Evolutionary conservation across 2,329 filamentous ascomycete genomes (phyloP).

Genomic region (Fusarium duplospermum): DNA sequence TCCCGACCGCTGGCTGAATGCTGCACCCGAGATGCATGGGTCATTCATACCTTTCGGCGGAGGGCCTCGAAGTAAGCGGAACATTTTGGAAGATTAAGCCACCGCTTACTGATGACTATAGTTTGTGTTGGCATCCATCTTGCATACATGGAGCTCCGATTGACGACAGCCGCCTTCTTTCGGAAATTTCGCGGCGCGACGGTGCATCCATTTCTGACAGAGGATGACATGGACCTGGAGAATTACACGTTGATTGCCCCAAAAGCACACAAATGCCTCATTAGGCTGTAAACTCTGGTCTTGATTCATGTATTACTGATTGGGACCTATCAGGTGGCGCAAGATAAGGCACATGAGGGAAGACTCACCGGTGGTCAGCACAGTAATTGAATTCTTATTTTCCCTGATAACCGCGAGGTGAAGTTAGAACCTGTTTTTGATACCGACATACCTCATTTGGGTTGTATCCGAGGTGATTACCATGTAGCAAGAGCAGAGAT

Average conservation of each 20-base stretch:
- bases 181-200: neutral
- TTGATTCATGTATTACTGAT: neutral
- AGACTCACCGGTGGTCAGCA: neutral
- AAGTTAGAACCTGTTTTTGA: neutral
- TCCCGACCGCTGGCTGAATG: neutral
- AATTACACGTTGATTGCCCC: slow-evolving; percentile 2
- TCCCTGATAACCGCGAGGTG: neutral
- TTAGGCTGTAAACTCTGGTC: neutral
- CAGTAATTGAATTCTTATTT: neutral
- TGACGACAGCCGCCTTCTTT: neutral
- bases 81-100: neutral
- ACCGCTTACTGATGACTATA: neutral
- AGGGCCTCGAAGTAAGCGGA: neutral
- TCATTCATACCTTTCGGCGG: neutral
- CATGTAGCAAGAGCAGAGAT: neutral
- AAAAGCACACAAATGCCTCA: slow-evolving; percentile 1
- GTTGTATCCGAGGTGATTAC: neutral
- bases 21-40: neutral
- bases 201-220: neutral
- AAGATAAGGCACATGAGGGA: neutral
- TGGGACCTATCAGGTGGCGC: neutral
- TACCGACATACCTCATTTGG: neutral
- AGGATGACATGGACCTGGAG: neutral
- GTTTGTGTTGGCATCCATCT: slow-evolving; percentile 2
- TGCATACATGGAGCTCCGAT: slow-evolving; percentile 5